phyloP scores from a whole-genome alignment of 192 early-diverging fungal species.

The Backusella australiensis region DNA sequence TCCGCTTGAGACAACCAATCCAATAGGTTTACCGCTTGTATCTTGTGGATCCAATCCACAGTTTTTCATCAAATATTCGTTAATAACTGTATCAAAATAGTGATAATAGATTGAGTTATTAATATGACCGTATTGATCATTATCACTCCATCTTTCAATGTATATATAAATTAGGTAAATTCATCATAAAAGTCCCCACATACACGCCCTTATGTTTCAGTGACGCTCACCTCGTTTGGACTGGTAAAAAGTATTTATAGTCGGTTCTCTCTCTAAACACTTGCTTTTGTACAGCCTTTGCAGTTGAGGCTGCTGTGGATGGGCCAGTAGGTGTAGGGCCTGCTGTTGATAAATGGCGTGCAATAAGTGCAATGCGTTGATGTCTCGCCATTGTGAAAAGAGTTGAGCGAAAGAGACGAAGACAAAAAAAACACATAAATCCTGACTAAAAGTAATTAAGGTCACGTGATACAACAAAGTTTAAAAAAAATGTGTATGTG shows the following conservation, averaged over 20 bases:
- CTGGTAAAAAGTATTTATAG: conserved; percentile 28
- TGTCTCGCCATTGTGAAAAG: conserved; percentile 4
- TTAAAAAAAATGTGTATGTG: neutral
- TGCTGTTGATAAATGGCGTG: conserved; percentile 7
- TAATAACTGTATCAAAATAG: conserved; percentile 58
- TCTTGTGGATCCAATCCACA: conserved; percentile 37
- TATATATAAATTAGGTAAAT: neutral
- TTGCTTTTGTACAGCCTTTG: conserved; percentile 1
- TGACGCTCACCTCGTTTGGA: conserved; percentile 20
- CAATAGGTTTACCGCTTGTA: conserved; percentile 35
- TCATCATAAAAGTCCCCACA: neutral
- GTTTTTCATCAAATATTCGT: conserved; percentile 51
- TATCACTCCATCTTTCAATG: conserved; percentile 48
- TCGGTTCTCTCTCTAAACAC: conserved; percentile 1
- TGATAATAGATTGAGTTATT: conserved; percentile 59
- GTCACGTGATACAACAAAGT: neutral
- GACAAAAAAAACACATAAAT: neutral
- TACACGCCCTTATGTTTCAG: neutral
- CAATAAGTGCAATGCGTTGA: conserved; percentile 6
- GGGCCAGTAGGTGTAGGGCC: neutral
- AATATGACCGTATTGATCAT: conserved; percentile 60
- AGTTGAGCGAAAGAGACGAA: neutral
- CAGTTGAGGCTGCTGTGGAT: neutral
- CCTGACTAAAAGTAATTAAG: neutral
- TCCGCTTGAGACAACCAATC: conserved; percentile 41